Percentiles rank a stretch among this genome's conserved stretches.
phyloP scores from a whole-genome alignment of 345 rosid genomes.

The Psidium friedrichsthalianum region DNA sequence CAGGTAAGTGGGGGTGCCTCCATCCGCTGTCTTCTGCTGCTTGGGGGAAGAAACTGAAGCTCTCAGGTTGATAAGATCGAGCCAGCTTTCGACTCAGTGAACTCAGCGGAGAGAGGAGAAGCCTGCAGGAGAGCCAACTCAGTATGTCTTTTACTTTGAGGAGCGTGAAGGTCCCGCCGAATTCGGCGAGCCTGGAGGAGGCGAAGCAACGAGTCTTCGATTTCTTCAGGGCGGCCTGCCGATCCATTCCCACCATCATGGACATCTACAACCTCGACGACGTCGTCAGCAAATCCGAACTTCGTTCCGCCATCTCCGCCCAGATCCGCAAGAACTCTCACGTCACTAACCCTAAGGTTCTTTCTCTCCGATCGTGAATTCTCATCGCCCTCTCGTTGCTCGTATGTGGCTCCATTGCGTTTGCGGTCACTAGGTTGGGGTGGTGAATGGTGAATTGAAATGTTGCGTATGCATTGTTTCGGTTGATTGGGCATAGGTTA shows the following conservation, averaged over 20 bases:
- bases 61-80: neutral
- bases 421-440: neutral
- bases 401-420: neutral
- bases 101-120: neutral
- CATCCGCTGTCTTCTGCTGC: neutral
- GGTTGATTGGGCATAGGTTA: neutral
- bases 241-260: constrained; percentile 71
- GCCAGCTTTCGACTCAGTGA: neutral
- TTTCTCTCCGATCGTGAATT: neutral
- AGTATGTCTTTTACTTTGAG: constrained; percentile 53
- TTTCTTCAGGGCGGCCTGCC: constrained; percentile 71
- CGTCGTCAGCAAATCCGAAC: constrained; percentile 61
- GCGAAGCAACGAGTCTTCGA: constrained; percentile 69
- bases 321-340: constrained; percentile 75
- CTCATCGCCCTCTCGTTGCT: neutral
- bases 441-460: neutral
- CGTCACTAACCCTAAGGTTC: constrained; percentile 79
- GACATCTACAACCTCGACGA: constrained; percentile 89
- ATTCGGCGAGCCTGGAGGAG: constrained; percentile 75
- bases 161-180: constrained; percentile 64
- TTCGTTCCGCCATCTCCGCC: constrained; percentile 73
- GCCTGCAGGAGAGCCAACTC: neutral
- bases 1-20: neutral
- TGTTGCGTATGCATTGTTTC: neutral
- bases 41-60: neutral